Evolutionary conservation across 2,329 filamentous ascomycete genomes (phyloP).

Genomic region (Coleophoma cylindrospora): DNA sequence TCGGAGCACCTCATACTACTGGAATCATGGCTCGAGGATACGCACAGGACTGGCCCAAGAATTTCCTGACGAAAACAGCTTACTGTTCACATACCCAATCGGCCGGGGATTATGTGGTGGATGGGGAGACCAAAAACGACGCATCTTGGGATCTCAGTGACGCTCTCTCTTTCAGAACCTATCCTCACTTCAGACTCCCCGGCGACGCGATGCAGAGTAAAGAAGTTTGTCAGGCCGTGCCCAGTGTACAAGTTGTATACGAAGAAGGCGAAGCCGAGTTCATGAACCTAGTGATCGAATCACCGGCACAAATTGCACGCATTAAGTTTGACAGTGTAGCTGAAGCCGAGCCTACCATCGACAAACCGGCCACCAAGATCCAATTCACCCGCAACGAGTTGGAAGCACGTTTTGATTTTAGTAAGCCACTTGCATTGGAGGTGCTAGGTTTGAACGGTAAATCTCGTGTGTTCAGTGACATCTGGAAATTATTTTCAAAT

Average conservation of each 20-base stretch:
- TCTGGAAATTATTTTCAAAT: slow-evolving; percentile 28
- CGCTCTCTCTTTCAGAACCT: slow-evolving; percentile 60
- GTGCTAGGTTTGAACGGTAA: slow-evolving; percentile 37
- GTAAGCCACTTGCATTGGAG: slow-evolving; percentile 25
- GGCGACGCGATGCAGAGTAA: slow-evolving; percentile 42
- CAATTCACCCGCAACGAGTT: slow-evolving; percentile 23
- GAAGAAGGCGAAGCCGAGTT: slow-evolving; percentile 18
- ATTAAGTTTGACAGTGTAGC: slow-evolving; percentile 21
- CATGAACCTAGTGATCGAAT: slow-evolving; percentile 17
- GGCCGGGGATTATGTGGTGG: slow-evolving; percentile 26
- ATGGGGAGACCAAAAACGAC: slow-evolving; percentile 44
- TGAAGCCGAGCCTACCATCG: slow-evolving; percentile 14
- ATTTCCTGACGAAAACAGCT: slow-evolving; percentile 31
- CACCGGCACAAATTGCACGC: slow-evolving; percentile 21
- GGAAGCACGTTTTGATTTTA: slow-evolving; percentile 25
- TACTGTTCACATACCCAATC: slow-evolving; percentile 26
- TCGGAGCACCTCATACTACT: slow-evolving; percentile 63
- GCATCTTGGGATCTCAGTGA: slow-evolving; percentile 67
- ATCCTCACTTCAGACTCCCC: slow-evolving; percentile 64
- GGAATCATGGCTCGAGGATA: slow-evolving; percentile 56
- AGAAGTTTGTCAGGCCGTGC: slow-evolving; percentile 6
- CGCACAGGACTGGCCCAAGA: slow-evolving; percentile 34
- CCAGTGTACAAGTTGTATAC: slow-evolving; percentile 7
- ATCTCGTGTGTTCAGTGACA: slow-evolving; percentile 22
- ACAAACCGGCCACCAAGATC: slow-evolving; percentile 11